Evolutionary conservation across 257 asterid species (phyloP), one percentile per base, ranked within the genome.

Genomic region (Nicotiana tomentosiformis): DNA sequence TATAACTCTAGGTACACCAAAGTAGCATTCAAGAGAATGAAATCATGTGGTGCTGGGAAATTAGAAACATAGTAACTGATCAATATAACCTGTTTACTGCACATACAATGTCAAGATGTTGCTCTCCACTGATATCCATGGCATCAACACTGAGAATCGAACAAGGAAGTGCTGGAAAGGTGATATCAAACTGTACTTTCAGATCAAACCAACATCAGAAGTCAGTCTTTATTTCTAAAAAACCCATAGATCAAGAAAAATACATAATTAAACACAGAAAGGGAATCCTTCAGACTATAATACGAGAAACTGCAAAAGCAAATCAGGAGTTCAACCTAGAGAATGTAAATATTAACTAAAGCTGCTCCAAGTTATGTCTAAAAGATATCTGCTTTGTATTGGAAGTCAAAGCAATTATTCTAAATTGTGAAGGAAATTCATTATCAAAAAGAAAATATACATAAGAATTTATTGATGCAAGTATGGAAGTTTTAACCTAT

Each of bases 101-200:
- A 88, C 99, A 81, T 94, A 96, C 99, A 58, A 96, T 93, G 84
- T 96, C 99, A 86, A 96, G 93, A 86, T 96, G 99, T 86, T 96
- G 98, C 92, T 94, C 99, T 86, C 99, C 98, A 82, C 99, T 92
- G 70, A 96, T 94, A 90, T 96, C 99, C 97, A 96, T 96, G 84
- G 97, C 99, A 89, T 96, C 99, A 74, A 96, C 86, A 85, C 99
- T 96, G 87, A 96, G 85, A 51, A 93, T 92, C 77, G 99, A 96
- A 83, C 99, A 96, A 23, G 99, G 88, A 82, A 96, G 95, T 72
- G 98, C 98, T 56, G 99, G 98, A 83, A 96, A 94, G 82, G 99
- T 96, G 84, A 96, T 93, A 90, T 96, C 99, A 86, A 94, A 96
- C 99, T 96, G 99, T 92, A 93, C 85, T 86, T 87, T 86, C 82